Evolutionary conservation across 768 basidiomycete species (phyloP).

Genomic region (Crucibulum laeve): DNA sequence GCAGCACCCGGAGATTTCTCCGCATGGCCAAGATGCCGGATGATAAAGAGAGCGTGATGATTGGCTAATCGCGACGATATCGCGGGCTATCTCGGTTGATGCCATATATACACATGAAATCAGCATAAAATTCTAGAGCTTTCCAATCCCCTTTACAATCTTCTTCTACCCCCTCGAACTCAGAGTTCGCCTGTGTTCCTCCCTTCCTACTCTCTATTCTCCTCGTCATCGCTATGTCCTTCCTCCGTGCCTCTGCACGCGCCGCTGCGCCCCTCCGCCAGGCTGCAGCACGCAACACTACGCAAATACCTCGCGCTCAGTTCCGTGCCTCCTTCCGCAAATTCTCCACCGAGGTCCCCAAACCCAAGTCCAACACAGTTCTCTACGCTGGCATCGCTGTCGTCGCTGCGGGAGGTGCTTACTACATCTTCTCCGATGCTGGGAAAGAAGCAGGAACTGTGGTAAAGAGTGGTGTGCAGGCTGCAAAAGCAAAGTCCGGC

Average conservation of each 20-base stretch:
- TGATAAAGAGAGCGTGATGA: no score
- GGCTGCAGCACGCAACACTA: conserved; percentile 14
- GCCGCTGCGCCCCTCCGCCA: conserved; percentile 27
- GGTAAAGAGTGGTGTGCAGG: conserved; percentile 58
- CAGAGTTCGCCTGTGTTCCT: no score
- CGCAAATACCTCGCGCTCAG: conserved; percentile 15
- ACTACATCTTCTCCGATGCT: conserved; percentile 55
- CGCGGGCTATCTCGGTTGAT: no score
- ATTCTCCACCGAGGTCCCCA: conserved; percentile 52
- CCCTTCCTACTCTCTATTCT: no score
- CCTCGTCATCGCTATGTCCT: conserved; percentile 54
- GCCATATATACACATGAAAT: no score
- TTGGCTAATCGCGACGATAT: no score
- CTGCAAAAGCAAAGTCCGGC: conserved; percentile 59
- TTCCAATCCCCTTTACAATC: no score
- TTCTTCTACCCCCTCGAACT: no score
- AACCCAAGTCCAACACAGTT: conserved; percentile 48
- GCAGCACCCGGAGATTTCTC: no score
- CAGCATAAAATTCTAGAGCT: no score
- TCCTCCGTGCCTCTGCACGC: conserved; percentile 49
- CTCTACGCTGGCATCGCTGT: conserved; percentile 62
- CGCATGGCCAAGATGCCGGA: no score
- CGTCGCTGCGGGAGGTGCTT: conserved; percentile 51
- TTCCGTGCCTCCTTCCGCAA: conserved; percentile 47
- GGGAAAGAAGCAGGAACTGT: conserved; percentile 49